Percentiles rank a stretch among this genome's conserved stretches.
phyloP scores from a whole-genome alignment of 306 rosid genomes.

The Alnus glutinosa region DNA sequence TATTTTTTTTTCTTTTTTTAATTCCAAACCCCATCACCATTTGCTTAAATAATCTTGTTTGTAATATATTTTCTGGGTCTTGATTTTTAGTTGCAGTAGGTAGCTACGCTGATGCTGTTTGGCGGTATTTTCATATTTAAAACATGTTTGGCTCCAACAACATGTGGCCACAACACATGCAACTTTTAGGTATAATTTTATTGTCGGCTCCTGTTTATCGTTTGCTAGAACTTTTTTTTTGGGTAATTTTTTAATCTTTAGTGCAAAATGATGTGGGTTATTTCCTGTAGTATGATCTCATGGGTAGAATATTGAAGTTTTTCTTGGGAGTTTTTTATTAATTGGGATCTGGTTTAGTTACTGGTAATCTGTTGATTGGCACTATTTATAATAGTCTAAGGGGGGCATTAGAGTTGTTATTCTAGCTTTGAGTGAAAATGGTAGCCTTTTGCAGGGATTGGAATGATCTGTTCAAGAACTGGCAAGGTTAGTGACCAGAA shows the following conservation, averaged over 20 bases:
- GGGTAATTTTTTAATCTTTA: background rate
- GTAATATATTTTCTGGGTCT: slow-evolving; percentile 11
- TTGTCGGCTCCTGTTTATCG: slow-evolving; percentile 51
- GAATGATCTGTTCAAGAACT: slow-evolving; percentile 32
- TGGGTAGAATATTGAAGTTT: slow-evolving; percentile 27
- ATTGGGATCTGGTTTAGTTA: background rate
- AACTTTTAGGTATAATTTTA: slow-evolving; percentile 51
- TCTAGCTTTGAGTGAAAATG: slow-evolving; percentile 30
- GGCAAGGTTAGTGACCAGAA: slow-evolving; percentile 15
- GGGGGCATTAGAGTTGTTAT: slow-evolving; percentile 23
- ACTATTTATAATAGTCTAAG: slow-evolving; percentile 1
- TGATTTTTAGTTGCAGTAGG: slow-evolving; percentile 52
- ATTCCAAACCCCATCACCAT: no score
- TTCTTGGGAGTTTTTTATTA: background rate
- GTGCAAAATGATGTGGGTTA: slow-evolving; percentile 6
- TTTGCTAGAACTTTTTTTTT: slow-evolving; percentile 13
- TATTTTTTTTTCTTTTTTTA: background rate
- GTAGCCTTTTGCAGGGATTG: slow-evolving; percentile 40
- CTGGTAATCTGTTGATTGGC: background rate
- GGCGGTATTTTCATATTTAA: slow-evolving; percentile 36
- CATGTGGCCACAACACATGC: slow-evolving; percentile 22
- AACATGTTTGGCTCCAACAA: slow-evolving; percentile 37
- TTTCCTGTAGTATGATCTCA: slow-evolving; percentile 15
- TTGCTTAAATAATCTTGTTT: no score
- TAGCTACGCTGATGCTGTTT: slow-evolving; percentile 34